Conservation (phyloP, 495 filamentous ascomycete genomes). For the Antarctomyces pellizariae region DNA sequence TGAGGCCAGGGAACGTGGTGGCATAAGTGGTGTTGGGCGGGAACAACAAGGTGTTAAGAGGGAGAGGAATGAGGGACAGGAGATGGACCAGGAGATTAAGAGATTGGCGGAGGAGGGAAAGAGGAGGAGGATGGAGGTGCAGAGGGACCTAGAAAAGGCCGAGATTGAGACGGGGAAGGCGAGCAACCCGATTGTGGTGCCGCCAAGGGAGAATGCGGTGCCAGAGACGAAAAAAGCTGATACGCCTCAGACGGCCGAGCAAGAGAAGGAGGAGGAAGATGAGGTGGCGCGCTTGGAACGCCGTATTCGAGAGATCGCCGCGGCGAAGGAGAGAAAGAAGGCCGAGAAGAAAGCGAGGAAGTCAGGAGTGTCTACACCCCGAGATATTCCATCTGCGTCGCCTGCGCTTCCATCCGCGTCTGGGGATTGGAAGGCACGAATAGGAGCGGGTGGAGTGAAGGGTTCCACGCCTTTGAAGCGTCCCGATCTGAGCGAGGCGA, state of each 20-base stretch:
- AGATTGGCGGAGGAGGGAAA: conserved; percentile 40
- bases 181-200: background rate
- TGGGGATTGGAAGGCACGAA: conserved; percentile 1
- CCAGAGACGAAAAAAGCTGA: background rate
- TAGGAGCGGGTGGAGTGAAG: conserved; percentile 3
- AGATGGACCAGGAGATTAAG: conserved; percentile 31
- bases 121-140: conserved; percentile 24
- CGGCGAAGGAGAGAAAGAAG: conserved; percentile 10
- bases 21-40: conserved; percentile 10
- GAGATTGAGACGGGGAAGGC: conserved; percentile 24
- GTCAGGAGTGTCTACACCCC: conserved; percentile 9
- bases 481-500: conserved; percentile 12
- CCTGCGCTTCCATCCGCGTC: conserved; percentile 3
- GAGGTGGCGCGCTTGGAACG: conserved; percentile 8
- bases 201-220: conserved; percentile 2
- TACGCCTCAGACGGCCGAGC: background rate
- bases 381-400: conserved; percentile 4
- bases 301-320: conserved; percentile 8
- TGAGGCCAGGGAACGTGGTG: conserved; percentile 30
- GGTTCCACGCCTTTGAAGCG: conserved; percentile 12
- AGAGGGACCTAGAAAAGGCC: too few relatives aligned
- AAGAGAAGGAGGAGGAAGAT: conserved; percentile 10
- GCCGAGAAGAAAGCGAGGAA: conserved; percentile 13
- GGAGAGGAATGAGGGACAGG: conserved; percentile 28
- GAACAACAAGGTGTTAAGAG: conserved; percentile 27